phyloP scores from a whole-genome alignment of 108 stramenopile species.

The Cyclotella cryptica region DNA sequence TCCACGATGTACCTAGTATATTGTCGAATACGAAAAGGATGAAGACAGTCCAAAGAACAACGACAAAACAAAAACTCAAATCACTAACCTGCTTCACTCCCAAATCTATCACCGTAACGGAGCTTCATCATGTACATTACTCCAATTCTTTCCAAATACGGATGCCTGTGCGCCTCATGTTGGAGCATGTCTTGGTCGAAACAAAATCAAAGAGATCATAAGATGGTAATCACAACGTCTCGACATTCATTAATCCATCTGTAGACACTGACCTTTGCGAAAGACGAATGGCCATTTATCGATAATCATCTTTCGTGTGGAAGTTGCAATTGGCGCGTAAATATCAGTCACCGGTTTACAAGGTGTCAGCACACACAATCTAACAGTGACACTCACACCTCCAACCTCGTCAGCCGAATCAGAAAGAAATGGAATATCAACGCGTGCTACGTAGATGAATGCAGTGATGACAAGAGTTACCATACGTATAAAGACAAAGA shows the following conservation, averaged over 20 bases:
- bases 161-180: conserved; percentile 70
- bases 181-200: conserved; percentile 26
- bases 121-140: conserved; percentile 72
- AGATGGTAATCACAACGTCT: not conserved
- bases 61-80: conserved; percentile 51
- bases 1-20: conserved; percentile 14
- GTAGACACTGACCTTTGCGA: conserved; percentile 25
- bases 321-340: not conserved
- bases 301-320: conserved; percentile 26
- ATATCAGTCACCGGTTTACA: not conserved
- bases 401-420: conserved; percentile 51
- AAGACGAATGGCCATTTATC: conserved; percentile 46
- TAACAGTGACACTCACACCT: not conserved
- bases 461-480: conserved; percentile 49
- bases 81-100: conserved; percentile 59
- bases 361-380: not conserved
- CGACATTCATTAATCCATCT: not conserved
- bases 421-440: conserved; percentile 70
- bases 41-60: not conserved
- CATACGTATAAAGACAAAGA: conserved; percentile 51
- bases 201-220: not conserved
- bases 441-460: conserved; percentile 52
- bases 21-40: not conserved
- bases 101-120: conserved; percentile 53
- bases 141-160: conserved; percentile 67